Percentiles rank a stretch among this genome's conserved stretches.
Conservation (phyloP, 805 yeast species). For the Wickerhamiella hasegawae region DNA sequence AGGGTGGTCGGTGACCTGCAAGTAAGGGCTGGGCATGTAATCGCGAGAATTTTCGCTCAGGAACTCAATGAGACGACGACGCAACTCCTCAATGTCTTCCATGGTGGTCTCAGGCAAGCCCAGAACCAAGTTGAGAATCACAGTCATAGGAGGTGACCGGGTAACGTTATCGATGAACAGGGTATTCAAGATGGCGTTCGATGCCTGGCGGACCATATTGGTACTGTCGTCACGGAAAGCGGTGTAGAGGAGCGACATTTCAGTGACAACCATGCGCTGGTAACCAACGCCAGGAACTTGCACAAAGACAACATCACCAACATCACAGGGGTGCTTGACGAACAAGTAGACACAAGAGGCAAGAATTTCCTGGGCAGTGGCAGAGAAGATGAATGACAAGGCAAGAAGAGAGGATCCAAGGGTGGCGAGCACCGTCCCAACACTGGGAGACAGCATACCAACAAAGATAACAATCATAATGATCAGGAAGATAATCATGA, state of each 20-base stretch:
- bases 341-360: conserved; percentile 25
- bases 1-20: conserved; percentile 20
- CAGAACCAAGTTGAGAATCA: conserved; percentile 14
- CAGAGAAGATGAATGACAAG: conserved; percentile 24
- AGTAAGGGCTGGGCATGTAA: conserved; percentile 19
- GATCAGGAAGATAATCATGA: conserved; percentile 20
- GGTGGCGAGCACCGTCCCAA: conserved; percentile 26
- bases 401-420: conserved; percentile 26
- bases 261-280: conserved; percentile 18
- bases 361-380: conserved; percentile 25
- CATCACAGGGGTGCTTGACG: conserved; percentile 28
- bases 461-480: conserved; percentile 24
- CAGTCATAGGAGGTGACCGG: conserved; percentile 21
- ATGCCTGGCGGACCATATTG: conserved; percentile 21
- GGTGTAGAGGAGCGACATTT: conserved; percentile 23
- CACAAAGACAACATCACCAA: conserved; percentile 25
- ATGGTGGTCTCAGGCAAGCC: conserved; percentile 25
- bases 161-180: conserved; percentile 24
- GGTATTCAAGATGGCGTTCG: conserved; percentile 24
- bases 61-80: conserved; percentile 17
- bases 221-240: conserved; percentile 19
- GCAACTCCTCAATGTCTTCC: conserved; percentile 21
- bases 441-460: conserved; percentile 27
- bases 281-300: conserved; percentile 11
- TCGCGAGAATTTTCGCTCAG: conserved; percentile 22